phyloP scores from a whole-genome alignment of 1,284 basidiomycete genomes.

The Leccinum fuscescens region DNA sequence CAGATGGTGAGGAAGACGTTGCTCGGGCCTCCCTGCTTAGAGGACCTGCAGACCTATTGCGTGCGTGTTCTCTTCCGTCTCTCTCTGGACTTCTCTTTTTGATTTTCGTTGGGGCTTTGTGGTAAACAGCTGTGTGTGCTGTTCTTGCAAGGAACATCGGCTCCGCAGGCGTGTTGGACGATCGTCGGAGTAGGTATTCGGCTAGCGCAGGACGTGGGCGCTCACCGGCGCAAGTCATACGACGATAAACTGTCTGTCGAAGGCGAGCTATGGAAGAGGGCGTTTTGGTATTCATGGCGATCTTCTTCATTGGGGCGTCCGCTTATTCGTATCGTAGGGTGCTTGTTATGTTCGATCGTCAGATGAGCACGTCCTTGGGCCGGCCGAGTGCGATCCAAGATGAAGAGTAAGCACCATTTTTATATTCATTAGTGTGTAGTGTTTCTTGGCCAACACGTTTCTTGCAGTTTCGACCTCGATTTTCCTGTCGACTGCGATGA shows the following conservation, averaged over 20 bases:
- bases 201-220: slow-evolving; percentile 68
- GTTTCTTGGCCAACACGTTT: not conserved
- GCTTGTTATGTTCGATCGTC: slow-evolving; percentile 61
- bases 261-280: slow-evolving; percentile 73
- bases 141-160: slow-evolving; percentile 58
- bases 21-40: slow-evolving; percentile 51
- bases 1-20: slow-evolving; percentile 47
- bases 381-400: slow-evolving; percentile 82
- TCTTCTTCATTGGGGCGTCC: not conserved
- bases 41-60: slow-evolving; percentile 59
- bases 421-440: not conserved
- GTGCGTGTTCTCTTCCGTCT: slow-evolving; percentile 31
- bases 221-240: slow-evolving; percentile 52
- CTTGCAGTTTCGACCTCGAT: slow-evolving; percentile 67
- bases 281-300: slow-evolving; percentile 62
- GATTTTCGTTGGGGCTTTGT: not conserved
- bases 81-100: not conserved
- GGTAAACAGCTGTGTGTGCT: slow-evolving; percentile 41
- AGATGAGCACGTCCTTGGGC: slow-evolving; percentile 69
- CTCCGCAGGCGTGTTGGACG: slow-evolving; percentile 72
- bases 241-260: slow-evolving; percentile 43
- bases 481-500: slow-evolving; percentile 73
- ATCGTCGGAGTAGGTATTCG: slow-evolving; percentile 69
- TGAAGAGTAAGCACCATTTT: slow-evolving; percentile 61
- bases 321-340: slow-evolving; percentile 42